Evolutionary conservation across 495 filamentous ascomycete species (phyloP).

Genomic region (Lophiostoma macrostomum): DNA sequence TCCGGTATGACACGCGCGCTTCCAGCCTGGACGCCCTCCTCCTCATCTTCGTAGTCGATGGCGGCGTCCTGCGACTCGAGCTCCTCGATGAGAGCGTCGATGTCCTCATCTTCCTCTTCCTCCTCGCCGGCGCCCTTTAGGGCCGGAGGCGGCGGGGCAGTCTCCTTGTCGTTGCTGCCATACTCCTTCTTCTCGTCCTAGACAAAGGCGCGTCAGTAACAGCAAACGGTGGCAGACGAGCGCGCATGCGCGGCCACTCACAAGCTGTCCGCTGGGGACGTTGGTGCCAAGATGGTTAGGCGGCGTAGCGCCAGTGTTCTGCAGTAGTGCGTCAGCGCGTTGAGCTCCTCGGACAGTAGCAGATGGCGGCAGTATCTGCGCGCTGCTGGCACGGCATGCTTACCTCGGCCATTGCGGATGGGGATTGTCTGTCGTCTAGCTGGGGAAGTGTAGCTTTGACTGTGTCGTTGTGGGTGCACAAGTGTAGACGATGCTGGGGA

Average conservation of each 20-base stretch:
- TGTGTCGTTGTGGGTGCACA: too few relatives aligned
- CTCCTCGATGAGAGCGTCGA: constrained; percentile 78
- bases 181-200: constrained; percentile 39
- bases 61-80: constrained; percentile 75
- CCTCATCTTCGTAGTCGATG: constrained; percentile 50
- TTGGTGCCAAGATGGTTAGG: constrained; percentile 32
- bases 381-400: constrained; percentile 2
- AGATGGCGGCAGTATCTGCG: background rate
- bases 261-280: constrained; percentile 28
- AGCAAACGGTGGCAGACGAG: too few relatives aligned
- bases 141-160: constrained; percentile 34
- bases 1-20: constrained; percentile 57
- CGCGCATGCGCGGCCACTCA: constrained; percentile 4
- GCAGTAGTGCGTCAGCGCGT: constrained; percentile 16
- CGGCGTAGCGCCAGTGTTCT: constrained; percentile 24
- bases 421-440: too few relatives aligned
- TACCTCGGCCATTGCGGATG: constrained; percentile 30
- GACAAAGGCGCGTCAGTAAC: too few relatives aligned
- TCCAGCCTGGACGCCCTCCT: constrained; percentile 54
- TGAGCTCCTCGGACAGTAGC: too few relatives aligned
- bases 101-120: constrained; percentile 68
- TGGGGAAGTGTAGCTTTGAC: too few relatives aligned
- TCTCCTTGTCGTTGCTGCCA: constrained; percentile 23
- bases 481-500: background rate
- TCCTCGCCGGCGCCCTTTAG: constrained; percentile 56